phyloP scores from a whole-genome alignment of 2,329 filamentous ascomycete genomes.

The Xylariaceae sp. region DNA sequence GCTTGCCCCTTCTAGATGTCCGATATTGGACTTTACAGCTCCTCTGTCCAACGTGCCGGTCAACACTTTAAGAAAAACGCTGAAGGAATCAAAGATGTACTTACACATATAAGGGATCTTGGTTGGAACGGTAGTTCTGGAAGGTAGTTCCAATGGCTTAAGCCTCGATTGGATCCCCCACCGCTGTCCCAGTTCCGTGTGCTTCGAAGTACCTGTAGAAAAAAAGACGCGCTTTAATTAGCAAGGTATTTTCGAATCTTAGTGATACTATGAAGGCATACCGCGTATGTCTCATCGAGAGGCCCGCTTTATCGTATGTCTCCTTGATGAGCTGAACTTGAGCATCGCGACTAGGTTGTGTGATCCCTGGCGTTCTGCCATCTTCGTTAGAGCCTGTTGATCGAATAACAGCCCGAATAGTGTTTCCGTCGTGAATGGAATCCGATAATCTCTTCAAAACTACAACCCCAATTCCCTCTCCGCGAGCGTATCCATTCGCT shows the following conservation, averaged over 20 bases:
- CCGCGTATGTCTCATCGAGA: too few relatives aligned
- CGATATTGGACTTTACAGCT: slow-evolving; percentile 33
- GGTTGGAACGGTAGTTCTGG: slow-evolving; percentile 12
- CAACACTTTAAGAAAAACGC: too few relatives aligned
- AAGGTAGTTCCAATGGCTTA: slow-evolving; percentile 32
- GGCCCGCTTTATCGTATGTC: slow-evolving; percentile 35
- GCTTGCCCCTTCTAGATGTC: slow-evolving; percentile 32
- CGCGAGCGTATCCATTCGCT: slow-evolving; percentile 43
- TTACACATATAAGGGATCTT: slow-evolving; percentile 33
- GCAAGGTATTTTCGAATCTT: too few relatives aligned
- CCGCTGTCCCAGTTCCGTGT: slow-evolving; percentile 44
- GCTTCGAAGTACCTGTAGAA: slow-evolving; percentile 41
- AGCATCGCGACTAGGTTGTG: slow-evolving; percentile 33
- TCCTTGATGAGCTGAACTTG: slow-evolving; percentile 39
- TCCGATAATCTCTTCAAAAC: slow-evolving; percentile 53
- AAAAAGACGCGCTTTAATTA: too few relatives aligned
- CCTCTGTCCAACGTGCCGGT: too few relatives aligned
- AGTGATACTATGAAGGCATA: too few relatives aligned
- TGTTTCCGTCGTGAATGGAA: slow-evolving; percentile 48
- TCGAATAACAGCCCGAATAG: slow-evolving; percentile 43
- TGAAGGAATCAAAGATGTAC: too few relatives aligned
- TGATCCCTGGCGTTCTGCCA: slow-evolving; percentile 34
- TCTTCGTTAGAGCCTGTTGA: slow-evolving; percentile 35
- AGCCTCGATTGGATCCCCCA: slow-evolving; percentile 47
- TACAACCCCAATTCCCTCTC: slow-evolving; percentile 54